Base-by-base conservation (phyloP, 1,139 yeast species). In the Kodamaea derodonti region DNA sequence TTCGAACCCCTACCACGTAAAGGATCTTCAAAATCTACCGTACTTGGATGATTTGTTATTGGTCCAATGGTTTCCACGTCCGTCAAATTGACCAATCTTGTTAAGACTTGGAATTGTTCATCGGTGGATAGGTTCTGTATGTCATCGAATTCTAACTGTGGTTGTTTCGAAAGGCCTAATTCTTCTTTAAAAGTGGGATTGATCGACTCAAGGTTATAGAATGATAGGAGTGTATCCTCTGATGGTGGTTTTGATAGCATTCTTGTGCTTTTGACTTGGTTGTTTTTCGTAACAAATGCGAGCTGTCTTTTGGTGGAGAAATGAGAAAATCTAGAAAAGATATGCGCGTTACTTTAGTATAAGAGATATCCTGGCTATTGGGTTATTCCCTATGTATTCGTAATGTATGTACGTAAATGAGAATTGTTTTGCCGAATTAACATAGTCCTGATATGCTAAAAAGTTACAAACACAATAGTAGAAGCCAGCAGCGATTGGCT, bases 1-100 rank as follows among this genome's bases (percentile, higher is more conserved):
- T 65, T 66, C 11, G 70, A 62, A 8, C 71, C 72, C 20, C 60
- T 60, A 13, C 75, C 77, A 14, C 75, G 70, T 42, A 81, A 58
- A 0, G 87, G 86, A 49, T 81, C 88, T 16, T 58, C 60, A 20
- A 37, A 27, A 28, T 50, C 56, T 11, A 34, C 38, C 4, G 34
- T 44, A 27, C 36, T 32, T 31, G 22, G 29, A 22, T 25, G 20
- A 14, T 17, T 14, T 13, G 28, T 9, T 9, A 7, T 8, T 8
- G 15, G 17, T 8, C 29, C 32, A n/a, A 25, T 30, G n/a, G 20
- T 34, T 4, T 34, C 38, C n/a, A 28, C 35, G 6, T 33, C 38
- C 4, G 30, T 13, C 13, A 32, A 31, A 33, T 53, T 48, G 18
- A 63, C 53, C 15, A 65, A 43, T 12, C 47, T 40, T 28, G 51